Evolutionary conservation across 1,284 basidiomycete genomes (phyloP).

Genomic region (Sanghuangporus baumii): DNA sequence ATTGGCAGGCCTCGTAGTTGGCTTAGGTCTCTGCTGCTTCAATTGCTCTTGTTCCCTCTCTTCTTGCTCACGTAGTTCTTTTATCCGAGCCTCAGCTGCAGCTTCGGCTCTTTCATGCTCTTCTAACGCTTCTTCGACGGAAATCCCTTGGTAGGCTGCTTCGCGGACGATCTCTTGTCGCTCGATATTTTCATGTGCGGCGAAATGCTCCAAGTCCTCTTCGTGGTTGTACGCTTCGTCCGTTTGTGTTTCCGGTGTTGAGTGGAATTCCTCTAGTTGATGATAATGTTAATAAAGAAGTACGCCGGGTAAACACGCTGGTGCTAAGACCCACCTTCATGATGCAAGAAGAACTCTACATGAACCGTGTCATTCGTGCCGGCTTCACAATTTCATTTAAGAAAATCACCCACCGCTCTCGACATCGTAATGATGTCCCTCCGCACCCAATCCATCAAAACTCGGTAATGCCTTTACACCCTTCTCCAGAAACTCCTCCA

Average conservation of each 20-base stretch:
- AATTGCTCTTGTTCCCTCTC: conserved; percentile 12
- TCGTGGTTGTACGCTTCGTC: conserved; percentile 93
- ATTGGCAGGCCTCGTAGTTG: conserved; percentile 47
- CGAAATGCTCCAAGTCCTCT: conserved; percentile 87
- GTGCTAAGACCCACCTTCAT: conserved; percentile 63
- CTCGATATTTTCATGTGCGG: conserved; percentile 87
- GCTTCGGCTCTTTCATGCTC: conserved; percentile 38
- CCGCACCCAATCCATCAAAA: conserved; percentile 84
- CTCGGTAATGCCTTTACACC: conserved; percentile 80
- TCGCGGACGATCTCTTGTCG: conserved; percentile 78
- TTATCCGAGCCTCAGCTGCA: conserved; percentile 21
- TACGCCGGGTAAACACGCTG: background rate
- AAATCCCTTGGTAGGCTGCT: conserved; percentile 76
- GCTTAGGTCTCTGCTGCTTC: conserved; percentile 34
- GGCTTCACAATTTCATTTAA: conserved; percentile 1
- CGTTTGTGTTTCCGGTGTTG: conserved; percentile 93
- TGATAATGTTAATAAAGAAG: background rate
- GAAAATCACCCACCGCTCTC: conserved; percentile 62
- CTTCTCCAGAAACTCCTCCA: conserved; percentile 76
- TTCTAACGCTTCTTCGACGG: conserved; percentile 59
- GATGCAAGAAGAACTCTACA: conserved; percentile 84
- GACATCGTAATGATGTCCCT: conserved; percentile 90
- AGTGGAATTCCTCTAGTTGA: conserved; percentile 78
- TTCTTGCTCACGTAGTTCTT: conserved; percentile 21
- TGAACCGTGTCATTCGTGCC: conserved; percentile 1